phyloP scores from a whole-genome alignment of 495 filamentous ascomycete genomes.

The Talaromyces proteolyticus region DNA sequence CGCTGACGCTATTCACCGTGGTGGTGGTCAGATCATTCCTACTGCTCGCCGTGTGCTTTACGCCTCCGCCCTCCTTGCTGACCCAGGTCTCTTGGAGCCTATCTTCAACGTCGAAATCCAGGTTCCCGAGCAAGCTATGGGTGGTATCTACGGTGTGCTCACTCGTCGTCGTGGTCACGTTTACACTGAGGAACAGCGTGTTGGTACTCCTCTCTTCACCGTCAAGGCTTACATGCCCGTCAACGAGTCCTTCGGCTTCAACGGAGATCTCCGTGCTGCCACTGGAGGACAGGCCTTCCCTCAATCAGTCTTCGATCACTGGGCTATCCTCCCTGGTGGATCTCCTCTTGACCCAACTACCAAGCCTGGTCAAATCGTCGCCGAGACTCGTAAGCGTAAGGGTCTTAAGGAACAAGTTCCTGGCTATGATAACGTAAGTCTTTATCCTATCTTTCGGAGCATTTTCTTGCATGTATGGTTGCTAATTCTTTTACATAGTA shows the following conservation, averaged over 20 bases:
- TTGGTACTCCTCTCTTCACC: slow-evolving; percentile 98
- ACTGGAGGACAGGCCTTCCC: slow-evolving; percentile 99
- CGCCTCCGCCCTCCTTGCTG: slow-evolving; percentile 84
- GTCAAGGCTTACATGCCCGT: slow-evolving; percentile 99
- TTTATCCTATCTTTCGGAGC: background rate
- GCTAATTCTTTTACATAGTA: slow-evolving; percentile 65
- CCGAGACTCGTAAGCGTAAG: slow-evolving; percentile 95
- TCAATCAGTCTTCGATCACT: slow-evolving; percentile 97
- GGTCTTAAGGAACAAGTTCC: slow-evolving; percentile 95
- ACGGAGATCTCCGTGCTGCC: slow-evolving; percentile 85
- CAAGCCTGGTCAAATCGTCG: slow-evolving; percentile 80
- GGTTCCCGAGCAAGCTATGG: slow-evolving; percentile 98
- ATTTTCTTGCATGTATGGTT: slow-evolving; percentile 6
- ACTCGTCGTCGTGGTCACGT: slow-evolving; percentile 98
- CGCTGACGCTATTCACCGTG: slow-evolving; percentile 99
- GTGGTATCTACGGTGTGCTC: slow-evolving; percentile 99
- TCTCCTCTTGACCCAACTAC: slow-evolving; percentile 80
- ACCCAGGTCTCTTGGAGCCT: slow-evolving; percentile 88
- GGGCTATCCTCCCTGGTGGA: slow-evolving; percentile 90
- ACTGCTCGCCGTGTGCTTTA: slow-evolving; percentile 97
- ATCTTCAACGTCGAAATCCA: slow-evolving; percentile 99
- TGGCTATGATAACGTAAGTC: slow-evolving; percentile 87
- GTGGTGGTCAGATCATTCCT: slow-evolving; percentile 97
- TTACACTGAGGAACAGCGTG: slow-evolving; percentile 96
- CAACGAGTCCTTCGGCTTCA: slow-evolving; percentile 99